Conservation (phyloP, 2,329 filamentous ascomycete species). For the Cercospora berteroae region DNA sequence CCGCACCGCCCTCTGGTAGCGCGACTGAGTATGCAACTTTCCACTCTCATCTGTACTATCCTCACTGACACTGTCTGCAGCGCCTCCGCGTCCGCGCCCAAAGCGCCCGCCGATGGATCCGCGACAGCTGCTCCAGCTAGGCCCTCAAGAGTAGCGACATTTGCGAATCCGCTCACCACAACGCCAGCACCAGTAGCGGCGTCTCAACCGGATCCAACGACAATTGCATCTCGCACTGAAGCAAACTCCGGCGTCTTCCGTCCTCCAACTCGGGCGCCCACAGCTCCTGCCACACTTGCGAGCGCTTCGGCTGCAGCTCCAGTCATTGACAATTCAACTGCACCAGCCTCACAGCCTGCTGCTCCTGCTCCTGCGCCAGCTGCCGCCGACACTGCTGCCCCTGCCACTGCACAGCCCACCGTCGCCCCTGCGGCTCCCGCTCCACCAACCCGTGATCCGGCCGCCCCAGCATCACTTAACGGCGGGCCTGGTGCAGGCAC, state of each 20-base stretch:
- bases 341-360: background rate
- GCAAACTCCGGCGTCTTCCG: background rate
- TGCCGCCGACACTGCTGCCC: background rate
- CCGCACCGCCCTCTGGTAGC: background rate
- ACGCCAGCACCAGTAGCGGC: background rate
- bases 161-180: background rate
- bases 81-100: background rate
- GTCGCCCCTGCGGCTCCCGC: background rate
- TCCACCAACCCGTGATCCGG: conserved; percentile 5
- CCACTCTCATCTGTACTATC: background rate
- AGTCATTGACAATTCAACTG: background rate
- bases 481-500: conserved; percentile 6
- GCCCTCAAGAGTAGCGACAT: conserved; percentile 1
- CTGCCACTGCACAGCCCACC: background rate
- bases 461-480: conserved; percentile 13
- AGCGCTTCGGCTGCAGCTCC: background rate
- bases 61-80: background rate
- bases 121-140: conserved; percentile 13
- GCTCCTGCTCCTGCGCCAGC: background rate
- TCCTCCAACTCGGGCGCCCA: conserved; percentile 1
- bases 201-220: conserved; percentile 1
- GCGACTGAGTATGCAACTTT: background rate
- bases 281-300: background rate
- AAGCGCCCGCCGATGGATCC: background rate
- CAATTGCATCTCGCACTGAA: conserved; percentile 6